phyloP scores from a whole-genome alignment of 257 asterid genomes.

The Nicotiana otophora region DNA sequence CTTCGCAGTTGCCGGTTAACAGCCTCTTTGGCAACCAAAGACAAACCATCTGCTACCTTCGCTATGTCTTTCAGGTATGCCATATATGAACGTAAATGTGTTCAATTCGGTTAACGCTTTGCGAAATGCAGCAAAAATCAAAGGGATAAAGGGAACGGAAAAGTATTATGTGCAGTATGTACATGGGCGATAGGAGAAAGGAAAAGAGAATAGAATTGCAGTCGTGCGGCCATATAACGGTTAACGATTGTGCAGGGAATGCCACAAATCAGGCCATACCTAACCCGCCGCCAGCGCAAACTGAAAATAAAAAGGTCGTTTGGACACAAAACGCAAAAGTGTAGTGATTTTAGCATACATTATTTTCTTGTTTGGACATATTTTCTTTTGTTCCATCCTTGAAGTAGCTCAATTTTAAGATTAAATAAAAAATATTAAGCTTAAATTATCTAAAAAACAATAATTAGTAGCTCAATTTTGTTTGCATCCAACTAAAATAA shows the following conservation, averaged over 20 bases:
- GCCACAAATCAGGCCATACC: slow-evolving; percentile 3
- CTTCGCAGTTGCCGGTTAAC: slow-evolving; percentile 19
- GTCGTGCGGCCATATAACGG: background rate
- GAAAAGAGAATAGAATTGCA: background rate
- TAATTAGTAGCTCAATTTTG: too few species aligned
- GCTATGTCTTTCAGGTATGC: slow-evolving; percentile 46
- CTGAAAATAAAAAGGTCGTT: slow-evolving; percentile 6
- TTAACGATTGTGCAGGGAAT: background rate
- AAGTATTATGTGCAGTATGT: background rate
- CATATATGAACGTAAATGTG: slow-evolving; percentile 21
- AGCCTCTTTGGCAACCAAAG: slow-evolving; percentile 72
- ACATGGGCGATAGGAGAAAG: background rate
- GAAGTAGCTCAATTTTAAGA: too few species aligned
- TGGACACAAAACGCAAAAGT: background rate
- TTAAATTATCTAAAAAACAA: too few species aligned
- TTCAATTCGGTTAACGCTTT: too few species aligned
- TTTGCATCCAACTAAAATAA: too few species aligned
- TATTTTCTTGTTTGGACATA: too few species aligned
- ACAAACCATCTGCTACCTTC: slow-evolving; percentile 59
- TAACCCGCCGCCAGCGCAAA: background rate
- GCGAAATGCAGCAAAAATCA: background rate
- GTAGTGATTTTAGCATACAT: background rate
- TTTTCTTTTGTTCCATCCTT: too few species aligned
- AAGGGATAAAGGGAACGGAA: background rate
- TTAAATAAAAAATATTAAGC: too few species aligned